Percentiles rank a stretch among this genome's conserved stretches.
Conservation (phyloP, 495 filamentous ascomycete species). For the Aspergillus nanangensis region DNA sequence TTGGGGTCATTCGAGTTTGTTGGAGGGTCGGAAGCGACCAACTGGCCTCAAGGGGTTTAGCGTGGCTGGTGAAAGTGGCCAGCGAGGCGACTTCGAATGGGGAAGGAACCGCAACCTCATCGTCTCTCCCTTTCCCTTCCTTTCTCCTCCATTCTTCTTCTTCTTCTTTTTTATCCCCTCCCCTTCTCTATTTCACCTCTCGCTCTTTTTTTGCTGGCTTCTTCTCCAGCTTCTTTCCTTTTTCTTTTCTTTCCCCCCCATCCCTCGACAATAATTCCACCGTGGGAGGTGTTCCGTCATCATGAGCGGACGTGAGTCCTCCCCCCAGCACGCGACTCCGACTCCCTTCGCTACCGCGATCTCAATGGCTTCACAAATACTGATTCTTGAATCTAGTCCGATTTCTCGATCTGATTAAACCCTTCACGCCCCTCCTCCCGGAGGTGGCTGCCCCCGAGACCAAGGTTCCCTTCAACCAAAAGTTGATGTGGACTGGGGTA, state of each 20-base stretch:
- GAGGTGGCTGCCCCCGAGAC: constrained; percentile 95
- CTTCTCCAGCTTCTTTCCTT: constrained; percentile 45
- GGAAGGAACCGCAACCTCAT: constrained; percentile 22
- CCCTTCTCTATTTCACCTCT: constrained; percentile 39
- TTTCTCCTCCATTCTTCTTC: constrained; percentile 27
- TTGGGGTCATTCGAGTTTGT: too few relatives aligned
- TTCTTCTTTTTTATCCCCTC: constrained; percentile 24
- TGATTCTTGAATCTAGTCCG: constrained; percentile 60
- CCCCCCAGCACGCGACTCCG: constrained; percentile 35
- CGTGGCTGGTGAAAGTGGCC: constrained; percentile 44
- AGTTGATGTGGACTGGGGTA: constrained; percentile 98
- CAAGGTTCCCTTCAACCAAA: constrained; percentile 98
- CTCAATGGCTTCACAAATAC: constrained; percentile 25
- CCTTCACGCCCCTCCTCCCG: constrained; percentile 97
- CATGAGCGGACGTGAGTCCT: constrained; percentile 48
- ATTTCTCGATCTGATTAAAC: constrained; percentile 99
- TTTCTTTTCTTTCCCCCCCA: constrained; percentile 5
- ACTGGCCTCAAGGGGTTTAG: constrained; percentile 42
- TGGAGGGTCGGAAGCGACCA: constrained; percentile 29
- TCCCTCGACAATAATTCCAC: constrained; percentile 15
- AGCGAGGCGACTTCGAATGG: constrained; percentile 28
- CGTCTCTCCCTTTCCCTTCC: constrained; percentile 30
- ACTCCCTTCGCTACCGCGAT: constrained; percentile 23
- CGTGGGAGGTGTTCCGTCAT: constrained; percentile 35
- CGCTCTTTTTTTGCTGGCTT: constrained; percentile 52